These are phyloP conservation scores for Acanthamoeba lenticulata DNA, from an alignment of 208 protist species.

Conservation along the genomic window DNA sequence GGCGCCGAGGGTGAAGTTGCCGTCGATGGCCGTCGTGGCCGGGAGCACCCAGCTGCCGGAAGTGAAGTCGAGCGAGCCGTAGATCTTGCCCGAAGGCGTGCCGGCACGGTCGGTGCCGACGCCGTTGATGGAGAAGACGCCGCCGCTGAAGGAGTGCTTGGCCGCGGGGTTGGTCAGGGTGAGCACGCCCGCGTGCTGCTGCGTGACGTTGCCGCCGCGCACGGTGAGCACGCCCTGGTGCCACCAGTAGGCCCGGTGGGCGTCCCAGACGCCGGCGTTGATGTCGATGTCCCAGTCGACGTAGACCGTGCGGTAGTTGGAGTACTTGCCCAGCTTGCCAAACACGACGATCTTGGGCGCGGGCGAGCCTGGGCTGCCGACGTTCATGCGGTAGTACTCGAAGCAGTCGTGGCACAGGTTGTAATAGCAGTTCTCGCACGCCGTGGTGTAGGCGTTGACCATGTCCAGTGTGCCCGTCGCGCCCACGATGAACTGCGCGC, in stretches of 20 bases:
- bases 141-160: not conserved
- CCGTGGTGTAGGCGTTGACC: conserved; percentile 10
- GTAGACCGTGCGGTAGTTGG: conserved; percentile 66
- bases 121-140: conserved; percentile 36
- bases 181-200: conserved; percentile 10
- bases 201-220: conserved; percentile 21
- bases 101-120: not conserved
- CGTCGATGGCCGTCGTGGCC: not conserved
- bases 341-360: conserved; percentile 56
- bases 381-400: conserved; percentile 51
- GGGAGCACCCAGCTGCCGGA: not conserved
- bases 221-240: conserved; percentile 15
- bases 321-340: conserved; percentile 25
- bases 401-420: conserved; percentile 62
- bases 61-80: no score
- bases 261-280: conserved; percentile 31
- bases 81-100: no score
- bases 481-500: conserved; percentile 2
- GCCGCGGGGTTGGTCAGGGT: not conserved
- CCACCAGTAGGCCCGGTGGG: conserved; percentile 50
- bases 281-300: conserved; percentile 55
- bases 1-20: not conserved
- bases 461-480: conserved; percentile 47
- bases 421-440: conserved; percentile 42
- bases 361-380: not conserved